Conservation (phyloP, 345 rosid species). For the Clarkia xantiana region DNA sequence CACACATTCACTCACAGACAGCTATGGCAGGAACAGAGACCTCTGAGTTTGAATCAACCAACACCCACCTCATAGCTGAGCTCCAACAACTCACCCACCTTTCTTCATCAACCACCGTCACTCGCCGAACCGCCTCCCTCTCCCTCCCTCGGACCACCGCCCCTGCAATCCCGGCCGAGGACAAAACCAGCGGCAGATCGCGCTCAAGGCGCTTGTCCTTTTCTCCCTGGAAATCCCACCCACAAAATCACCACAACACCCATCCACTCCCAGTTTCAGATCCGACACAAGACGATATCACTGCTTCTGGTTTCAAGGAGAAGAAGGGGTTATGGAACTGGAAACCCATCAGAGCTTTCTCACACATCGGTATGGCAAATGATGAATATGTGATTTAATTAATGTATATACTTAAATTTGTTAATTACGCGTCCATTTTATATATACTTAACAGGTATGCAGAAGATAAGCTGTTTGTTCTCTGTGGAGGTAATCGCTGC, state of each 20-base stretch:
- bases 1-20: conserved; percentile 5
- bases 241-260: conserved; percentile 30
- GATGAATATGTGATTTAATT: no score
- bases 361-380: conserved; percentile 62
- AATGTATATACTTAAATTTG: no score
- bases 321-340: conserved; percentile 82
- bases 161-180: conserved; percentile 21
- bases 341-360: conserved; percentile 79
- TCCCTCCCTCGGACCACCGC: conserved; percentile 60
- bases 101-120: conserved; percentile 14
- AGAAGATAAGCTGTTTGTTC: conserved; percentile 71
- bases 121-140: conserved; percentile 68
- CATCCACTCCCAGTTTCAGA: conserved; percentile 11
- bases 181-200: conserved; percentile 13
- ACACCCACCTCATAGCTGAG: conserved; percentile 60
- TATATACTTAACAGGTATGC: no score
- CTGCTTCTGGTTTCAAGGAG: conserved; percentile 18
- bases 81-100: conserved; percentile 57
- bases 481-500: conserved; percentile 80
- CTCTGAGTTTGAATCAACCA: conserved; percentile 32
- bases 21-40: conserved; percentile 23
- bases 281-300: conserved; percentile 17
- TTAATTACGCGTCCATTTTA: no score
- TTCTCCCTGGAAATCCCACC: conserved; percentile 80
- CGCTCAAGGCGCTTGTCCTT: conserved; percentile 65